Percentiles rank a stretch among this genome's conserved stretches.
Conservation (phyloP, 2,329 filamentous ascomycete genomes). For the Phymatotrichopsis omnivora region DNA sequence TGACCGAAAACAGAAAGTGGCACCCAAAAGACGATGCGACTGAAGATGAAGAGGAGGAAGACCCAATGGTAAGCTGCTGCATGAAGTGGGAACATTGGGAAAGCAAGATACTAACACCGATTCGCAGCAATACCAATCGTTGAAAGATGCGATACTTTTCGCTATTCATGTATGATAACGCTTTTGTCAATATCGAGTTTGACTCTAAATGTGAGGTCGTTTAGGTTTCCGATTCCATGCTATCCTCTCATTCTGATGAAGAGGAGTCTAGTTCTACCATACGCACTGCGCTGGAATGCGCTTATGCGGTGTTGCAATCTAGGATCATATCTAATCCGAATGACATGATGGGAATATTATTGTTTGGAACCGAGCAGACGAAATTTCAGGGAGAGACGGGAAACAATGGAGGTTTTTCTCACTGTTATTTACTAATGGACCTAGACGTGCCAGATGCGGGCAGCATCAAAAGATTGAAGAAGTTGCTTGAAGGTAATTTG, state of each 20-base stretch:
- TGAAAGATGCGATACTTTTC: conserved; percentile 97
- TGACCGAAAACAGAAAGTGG: conserved; percentile 42
- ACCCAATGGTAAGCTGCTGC: conserved; percentile 49
- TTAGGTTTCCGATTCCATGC: conserved; percentile 69
- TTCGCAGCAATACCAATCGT: conserved; percentile 68
- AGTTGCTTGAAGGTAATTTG: conserved; percentile 58
- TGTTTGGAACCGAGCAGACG: conserved; percentile 82
- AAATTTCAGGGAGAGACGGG: conserved; percentile 58
- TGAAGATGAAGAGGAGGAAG: conserved; percentile 61
- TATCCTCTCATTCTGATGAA: conserved; percentile 36
- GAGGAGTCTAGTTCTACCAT: conserved; percentile 42
- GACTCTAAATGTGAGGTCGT: conserved; percentile 23
- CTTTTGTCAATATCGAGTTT: not conserved
- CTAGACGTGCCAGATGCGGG: conserved; percentile 77
- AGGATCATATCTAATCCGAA: conserved; percentile 93
- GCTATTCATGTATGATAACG: conserved; percentile 58
- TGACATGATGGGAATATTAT: conserved; percentile 91
- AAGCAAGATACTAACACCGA: not conserved
- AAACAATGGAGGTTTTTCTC: conserved; percentile 55
- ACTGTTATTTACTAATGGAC: conserved; percentile 86
- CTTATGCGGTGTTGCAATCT: conserved; percentile 92
- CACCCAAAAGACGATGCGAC: conserved; percentile 38
- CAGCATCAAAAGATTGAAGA: conserved; percentile 71
- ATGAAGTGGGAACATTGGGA: not conserved
- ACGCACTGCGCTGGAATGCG: conserved; percentile 80